Evolutionary conservation across 331 rosid species (phyloP).

Genomic region (Malus hybrid): DNA sequence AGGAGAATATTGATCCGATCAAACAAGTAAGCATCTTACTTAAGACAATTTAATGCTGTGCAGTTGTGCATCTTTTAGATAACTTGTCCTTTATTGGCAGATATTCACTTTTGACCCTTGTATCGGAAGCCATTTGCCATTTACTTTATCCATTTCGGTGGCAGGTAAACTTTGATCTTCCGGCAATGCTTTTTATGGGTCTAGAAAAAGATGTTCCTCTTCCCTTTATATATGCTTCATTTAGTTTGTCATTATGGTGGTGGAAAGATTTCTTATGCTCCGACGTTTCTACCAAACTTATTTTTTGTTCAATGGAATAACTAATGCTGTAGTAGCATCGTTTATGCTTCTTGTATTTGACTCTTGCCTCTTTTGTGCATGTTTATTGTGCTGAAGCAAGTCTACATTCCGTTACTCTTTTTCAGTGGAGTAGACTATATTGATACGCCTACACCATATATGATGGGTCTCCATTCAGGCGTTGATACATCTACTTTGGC

Average conservation of each 20-base stretch:
- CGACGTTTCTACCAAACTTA: background rate
- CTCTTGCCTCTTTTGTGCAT: constrained; percentile 36
- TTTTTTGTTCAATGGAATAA: constrained; percentile 12
- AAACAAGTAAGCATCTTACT: constrained; percentile 60
- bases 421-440: constrained; percentile 99
- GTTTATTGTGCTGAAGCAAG: constrained; percentile 79
- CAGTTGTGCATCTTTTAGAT: background rate
- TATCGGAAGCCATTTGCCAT: constrained; percentile 94
- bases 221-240: background rate
- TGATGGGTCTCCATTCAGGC: constrained; percentile 99
- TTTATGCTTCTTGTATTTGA: constrained; percentile 13
- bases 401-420: constrained; percentile 98
- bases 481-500: constrained; percentile 75
- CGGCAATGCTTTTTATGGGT: background rate
- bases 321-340: constrained; percentile 7
- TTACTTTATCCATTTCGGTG: constrained; percentile 92
- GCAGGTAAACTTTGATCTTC: constrained; percentile 59
- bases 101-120: constrained; percentile 89
- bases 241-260: constrained; percentile 6
- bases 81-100: constrained; percentile 42
- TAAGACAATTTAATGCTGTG: constrained; percentile 12
- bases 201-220: constrained; percentile 6
- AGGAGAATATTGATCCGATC: constrained; percentile 94
- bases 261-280: constrained; percentile 1
- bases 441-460: constrained; percentile 97